Percentiles rank a stretch among this genome's conserved stretches.
Conservation (phyloP, 805 yeast species). For the Komagataella ulmi region DNA sequence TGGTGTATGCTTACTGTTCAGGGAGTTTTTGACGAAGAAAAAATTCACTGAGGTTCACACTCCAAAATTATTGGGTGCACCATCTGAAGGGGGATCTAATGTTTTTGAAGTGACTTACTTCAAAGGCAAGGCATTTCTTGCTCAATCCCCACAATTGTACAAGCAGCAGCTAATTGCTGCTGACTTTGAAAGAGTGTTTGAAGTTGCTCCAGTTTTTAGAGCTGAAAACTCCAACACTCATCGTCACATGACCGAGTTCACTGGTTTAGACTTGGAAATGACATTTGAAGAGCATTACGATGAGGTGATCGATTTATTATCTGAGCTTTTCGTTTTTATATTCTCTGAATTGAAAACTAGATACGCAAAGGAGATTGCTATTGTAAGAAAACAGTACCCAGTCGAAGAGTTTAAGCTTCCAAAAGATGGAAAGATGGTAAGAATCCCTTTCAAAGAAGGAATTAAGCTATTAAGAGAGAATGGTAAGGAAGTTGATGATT, state of each 20-base stretch:
- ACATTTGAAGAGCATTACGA: slow-evolving; percentile 97
- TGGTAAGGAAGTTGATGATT: slow-evolving; percentile 78
- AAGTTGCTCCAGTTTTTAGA: slow-evolving; percentile 95
- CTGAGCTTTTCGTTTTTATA: slow-evolving; percentile 68
- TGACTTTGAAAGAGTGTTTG: slow-evolving; percentile 93
- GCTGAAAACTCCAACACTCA: slow-evolving; percentile 99
- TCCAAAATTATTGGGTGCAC: slow-evolving; percentile 89
- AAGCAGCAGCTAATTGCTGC: slow-evolving; percentile 97
- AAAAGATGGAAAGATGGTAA: slow-evolving; percentile 85
- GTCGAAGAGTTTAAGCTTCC: slow-evolving; percentile 97
- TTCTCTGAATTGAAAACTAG: slow-evolving; percentile 74
- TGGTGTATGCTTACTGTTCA: slow-evolving; percentile 78
- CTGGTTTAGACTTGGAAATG: slow-evolving; percentile 96
- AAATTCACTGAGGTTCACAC: slow-evolving; percentile 89
- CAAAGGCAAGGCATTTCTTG: slow-evolving; percentile 84
- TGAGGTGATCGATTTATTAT: slow-evolving; percentile 57
- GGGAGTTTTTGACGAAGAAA: slow-evolving; percentile 62
- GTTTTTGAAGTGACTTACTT: slow-evolving; percentile 91
- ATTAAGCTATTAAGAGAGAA: slow-evolving; percentile 72
- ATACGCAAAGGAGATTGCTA: slow-evolving; percentile 72
- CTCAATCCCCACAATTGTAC: slow-evolving; percentile 97
- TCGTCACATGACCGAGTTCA: slow-evolving; percentile 98
- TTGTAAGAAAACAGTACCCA: slow-evolving; percentile 90
- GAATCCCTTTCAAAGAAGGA: slow-evolving; percentile 84
- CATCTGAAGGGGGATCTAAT: slow-evolving; percentile 97